Base-by-base conservation (phyloP, 2,329 filamentous ascomycete genomes). In the Ilyonectria destructans region DNA sequence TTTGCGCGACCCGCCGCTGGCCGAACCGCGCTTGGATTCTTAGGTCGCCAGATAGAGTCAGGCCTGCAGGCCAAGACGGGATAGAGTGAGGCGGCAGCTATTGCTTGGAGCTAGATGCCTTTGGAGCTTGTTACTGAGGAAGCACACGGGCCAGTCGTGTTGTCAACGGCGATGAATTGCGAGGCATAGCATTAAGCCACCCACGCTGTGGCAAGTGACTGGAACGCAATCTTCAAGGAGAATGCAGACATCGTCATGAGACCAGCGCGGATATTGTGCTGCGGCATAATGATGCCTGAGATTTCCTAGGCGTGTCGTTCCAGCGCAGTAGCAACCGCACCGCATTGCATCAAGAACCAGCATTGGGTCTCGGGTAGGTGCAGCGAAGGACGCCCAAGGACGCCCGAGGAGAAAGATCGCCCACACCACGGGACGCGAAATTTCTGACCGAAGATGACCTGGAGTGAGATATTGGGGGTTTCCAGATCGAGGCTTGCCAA, bases 301-400 rank as follows among this genome's bases (percentile, higher is more conserved):
- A 67, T 52, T 69, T 40, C 62, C 67, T 35, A 45, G 59, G 57
- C 59, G 40, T 69, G 58, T 64, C 52, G 52, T 46, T 63, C 45
- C 54, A 62, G 60, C 26, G 60, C 54, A 48, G 56, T 68, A 67
- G 66, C 60, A 68, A 56, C 67, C 66, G 70, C 62, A 57, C 57
- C 57, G 67, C 56, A 73, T 73, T 76, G 72, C 72, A 61, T 75
- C 74, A 73, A 76, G 66, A 66, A 58, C 67, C 45, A 46, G 65
- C 71, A 64, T 71, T 65, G 60, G 71, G 73, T 75, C 71, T 74
- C 74, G 74, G 72, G 72, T 73, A 73, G 58, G 64, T 71, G 72
- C 71, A 74, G 68, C 67, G 62, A 67, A 51, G 56, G 54, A 65
- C 65, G 69, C 37, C 55, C 64, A 49, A 71, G 62, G 58, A 65